phyloP scores from a whole-genome alignment of 106 monocot species.

The Dioscorea zingiberensis region DNA sequence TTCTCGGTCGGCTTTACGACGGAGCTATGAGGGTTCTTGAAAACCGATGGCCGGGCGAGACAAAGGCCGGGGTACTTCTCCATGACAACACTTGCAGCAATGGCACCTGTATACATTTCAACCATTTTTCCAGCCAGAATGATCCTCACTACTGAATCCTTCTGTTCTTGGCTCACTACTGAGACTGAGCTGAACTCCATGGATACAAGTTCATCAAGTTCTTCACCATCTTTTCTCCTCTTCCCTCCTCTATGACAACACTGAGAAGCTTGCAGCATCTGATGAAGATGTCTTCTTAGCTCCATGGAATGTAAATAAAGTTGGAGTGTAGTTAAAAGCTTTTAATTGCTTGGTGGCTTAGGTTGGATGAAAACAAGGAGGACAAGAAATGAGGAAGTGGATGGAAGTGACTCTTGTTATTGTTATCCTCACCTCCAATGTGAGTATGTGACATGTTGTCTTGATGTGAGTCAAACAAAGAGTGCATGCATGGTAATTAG shows the following conservation, averaged over 20 bases:
- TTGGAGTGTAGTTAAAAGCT: no score
- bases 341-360: no score
- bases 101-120: slow-evolving; percentile 5
- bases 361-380: no score
- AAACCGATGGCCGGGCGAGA: slow-evolving; percentile 15
- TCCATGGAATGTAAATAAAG: no score
- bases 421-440: no score
- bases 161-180: not conserved
- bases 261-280: no score
- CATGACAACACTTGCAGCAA: slow-evolving; percentile 13
- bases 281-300: no score
- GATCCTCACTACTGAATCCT: slow-evolving; percentile 13
- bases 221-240: not conserved
- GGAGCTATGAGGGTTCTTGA: slow-evolving; percentile 13
- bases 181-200: slow-evolving; percentile 2
- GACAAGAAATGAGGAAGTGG: no score
- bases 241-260: not conserved
- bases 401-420: no score
- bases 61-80: slow-evolving; percentile 14
- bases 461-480: no score
- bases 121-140: slow-evolving; percentile 20
- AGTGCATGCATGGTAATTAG: no score
- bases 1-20: slow-evolving; percentile 11
- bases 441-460: no score
- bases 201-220: not conserved